A percentile compares a stretch with the other conserved stretches of the same genome.
These are phyloP conservation scores for Fusarium sp. DNA, from an alignment of 2,329 filamentous ascomycete genomes.

Conservation along the genomic window DNA sequence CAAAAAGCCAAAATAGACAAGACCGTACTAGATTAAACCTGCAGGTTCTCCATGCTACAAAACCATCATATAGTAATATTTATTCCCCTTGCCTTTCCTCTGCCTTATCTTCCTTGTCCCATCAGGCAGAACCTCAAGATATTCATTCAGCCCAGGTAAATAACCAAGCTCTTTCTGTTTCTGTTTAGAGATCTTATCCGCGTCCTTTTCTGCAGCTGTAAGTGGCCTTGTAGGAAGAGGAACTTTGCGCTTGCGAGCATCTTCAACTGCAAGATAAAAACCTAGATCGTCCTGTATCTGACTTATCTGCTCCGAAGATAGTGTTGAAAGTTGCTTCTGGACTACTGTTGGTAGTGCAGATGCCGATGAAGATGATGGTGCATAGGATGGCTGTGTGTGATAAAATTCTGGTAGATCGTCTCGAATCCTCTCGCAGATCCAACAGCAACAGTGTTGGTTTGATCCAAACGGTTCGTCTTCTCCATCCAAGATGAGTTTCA, in stretches of 20 bases:
- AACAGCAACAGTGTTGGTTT: slow-evolving; percentile 8
- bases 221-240: slow-evolving; percentile 21
- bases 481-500: background rate
- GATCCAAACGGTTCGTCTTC: background rate
- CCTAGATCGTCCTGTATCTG: slow-evolving; percentile 34
- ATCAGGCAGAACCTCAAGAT: slow-evolving; percentile 23
- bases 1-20: background rate
- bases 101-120: slow-evolving; percentile 28
- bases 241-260: background rate
- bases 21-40: background rate
- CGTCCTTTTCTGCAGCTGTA: slow-evolving; percentile 7
- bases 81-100: slow-evolving; percentile 1
- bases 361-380: background rate
- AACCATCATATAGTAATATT: slow-evolving; percentile 1
- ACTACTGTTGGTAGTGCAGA: background rate
- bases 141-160: slow-evolving; percentile 16
- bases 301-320: slow-evolving; percentile 13
- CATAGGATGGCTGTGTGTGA: background rate
- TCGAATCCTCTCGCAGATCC: slow-evolving; percentile 30
- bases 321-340: slow-evolving; percentile 1
- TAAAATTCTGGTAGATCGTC: slow-evolving; percentile 14
- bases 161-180: slow-evolving; percentile 28
- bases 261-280: slow-evolving; percentile 17
- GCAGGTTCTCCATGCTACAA: background rate
- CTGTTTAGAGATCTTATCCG: background rate